Conservation (phyloP, 106 monocot genomes). For the Phalaenopsis aphrodite region DNA sequence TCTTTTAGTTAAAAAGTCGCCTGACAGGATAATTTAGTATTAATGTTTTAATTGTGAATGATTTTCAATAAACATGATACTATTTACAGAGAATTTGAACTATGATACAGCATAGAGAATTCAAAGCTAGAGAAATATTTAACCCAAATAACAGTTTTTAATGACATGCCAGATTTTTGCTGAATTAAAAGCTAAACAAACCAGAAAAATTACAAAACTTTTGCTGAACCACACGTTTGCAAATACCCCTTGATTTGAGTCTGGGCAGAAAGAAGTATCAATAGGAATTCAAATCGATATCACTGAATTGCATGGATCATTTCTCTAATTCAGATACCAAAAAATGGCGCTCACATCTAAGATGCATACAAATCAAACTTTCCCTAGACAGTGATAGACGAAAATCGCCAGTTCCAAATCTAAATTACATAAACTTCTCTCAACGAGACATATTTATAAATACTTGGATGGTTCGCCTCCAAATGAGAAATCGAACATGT, state of each 20-base stretch:
- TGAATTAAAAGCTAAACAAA: too few species aligned
- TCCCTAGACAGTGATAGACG: background rate
- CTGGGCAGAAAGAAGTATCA: background rate
- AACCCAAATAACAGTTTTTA: too few species aligned
- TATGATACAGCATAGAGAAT: background rate
- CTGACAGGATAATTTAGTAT: too few species aligned
- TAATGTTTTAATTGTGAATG: too few species aligned
- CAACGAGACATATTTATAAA: background rate
- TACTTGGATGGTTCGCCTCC: background rate
- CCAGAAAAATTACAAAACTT: too few species aligned
- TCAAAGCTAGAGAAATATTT: background rate
- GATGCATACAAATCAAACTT: slow-evolving; percentile 1
- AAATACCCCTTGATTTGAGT: background rate
- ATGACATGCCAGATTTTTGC: too few species aligned
- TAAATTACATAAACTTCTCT: background rate
- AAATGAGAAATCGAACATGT: background rate
- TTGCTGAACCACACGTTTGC: too few species aligned
- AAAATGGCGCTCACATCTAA: background rate
- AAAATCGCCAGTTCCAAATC: background rate
- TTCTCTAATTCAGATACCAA: background rate
- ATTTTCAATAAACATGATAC: background rate
- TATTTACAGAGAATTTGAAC: background rate
- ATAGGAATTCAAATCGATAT: background rate
- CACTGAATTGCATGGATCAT: background rate
- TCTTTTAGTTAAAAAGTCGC: too few species aligned